Evolutionary conservation across 306 rosid genomes (phyloP).

Genomic region (Quercus rubra): DNA sequence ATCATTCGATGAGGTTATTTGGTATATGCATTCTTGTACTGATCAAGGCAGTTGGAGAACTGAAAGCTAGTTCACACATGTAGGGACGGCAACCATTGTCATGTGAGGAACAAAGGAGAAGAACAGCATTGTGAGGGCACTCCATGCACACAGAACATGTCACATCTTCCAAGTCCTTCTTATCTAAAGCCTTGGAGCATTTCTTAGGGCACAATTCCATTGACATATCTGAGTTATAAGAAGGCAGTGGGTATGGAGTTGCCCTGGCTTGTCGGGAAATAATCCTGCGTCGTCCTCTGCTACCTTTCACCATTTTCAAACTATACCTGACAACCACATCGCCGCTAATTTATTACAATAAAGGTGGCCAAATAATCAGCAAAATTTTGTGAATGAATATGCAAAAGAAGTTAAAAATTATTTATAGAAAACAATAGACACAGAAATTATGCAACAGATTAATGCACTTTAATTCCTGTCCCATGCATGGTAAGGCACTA

Average conservation of each 20-base stretch:
- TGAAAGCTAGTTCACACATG: conserved; percentile 86
- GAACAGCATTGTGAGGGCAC: conserved; percentile 95
- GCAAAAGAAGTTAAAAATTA: not conserved
- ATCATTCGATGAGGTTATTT: conserved; percentile 39
- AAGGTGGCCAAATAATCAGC: not conserved
- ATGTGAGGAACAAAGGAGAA: conserved; percentile 84
- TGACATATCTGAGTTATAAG: conserved; percentile 44
- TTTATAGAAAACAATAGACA: not conserved
- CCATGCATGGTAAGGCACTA: not conserved
- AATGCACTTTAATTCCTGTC: not conserved
- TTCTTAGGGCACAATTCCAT: conserved; percentile 65
- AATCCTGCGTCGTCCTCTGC: conserved; percentile 72
- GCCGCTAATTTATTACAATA: conserved; percentile 8
- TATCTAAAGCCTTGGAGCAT: conserved; percentile 58
- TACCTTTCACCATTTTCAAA: conserved; percentile 77
- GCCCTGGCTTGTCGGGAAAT: conserved; percentile 62
- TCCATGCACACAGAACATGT: conserved; percentile 99
- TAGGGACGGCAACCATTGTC: conserved; percentile 89
- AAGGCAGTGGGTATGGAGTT: conserved; percentile 61
- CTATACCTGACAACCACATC: conserved; percentile 39
- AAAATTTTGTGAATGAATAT: not conserved
- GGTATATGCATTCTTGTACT: conserved; percentile 79
- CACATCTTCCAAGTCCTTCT: conserved; percentile 77
- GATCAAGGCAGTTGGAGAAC: conserved; percentile 89
- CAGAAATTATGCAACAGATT: not conserved